Evolutionary conservation across 129 eudicot species (phyloP), one percentile per base, ranked within the genome.

Genomic region (Pseudognaphalium luteoalbum): DNA sequence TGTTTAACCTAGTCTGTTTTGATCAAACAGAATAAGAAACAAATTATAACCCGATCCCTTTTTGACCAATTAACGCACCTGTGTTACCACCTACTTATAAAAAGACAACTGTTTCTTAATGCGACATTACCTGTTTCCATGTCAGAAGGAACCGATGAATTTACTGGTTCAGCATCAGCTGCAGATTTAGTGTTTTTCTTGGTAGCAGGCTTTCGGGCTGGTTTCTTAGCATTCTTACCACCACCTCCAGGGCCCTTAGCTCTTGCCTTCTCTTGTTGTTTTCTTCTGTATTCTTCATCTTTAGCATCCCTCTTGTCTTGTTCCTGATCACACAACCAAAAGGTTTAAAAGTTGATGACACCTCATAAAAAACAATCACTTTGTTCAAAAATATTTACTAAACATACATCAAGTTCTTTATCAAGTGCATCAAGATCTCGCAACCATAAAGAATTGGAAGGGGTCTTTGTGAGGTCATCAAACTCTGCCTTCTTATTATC

Each of bases 351-450:
- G 22, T 19, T 17, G 11, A 71, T 17, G 10, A 64, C 10, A 52
- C 0, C 9, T 39, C 25, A 12, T 22, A 22, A 29, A 37, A 57
- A 34, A 32, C 7, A 62, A 12, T 0, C 2, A 2, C 19, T 17
- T 14, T 29, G 1, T 0, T 19, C 12, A 7, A 34, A 50, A 64
- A 28, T 86, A 30, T 82, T 25, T 25, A 12, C 17, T 50, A 12
- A 50, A 50, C 57, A 2, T 10, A 92, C 92, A 58, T 88, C 92
- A 42, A 87, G 87, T 71, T 86, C 87, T 11, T 37, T 62, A 17
- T 87, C 89, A 34, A 92, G 87, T 39, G 86, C 89, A 74, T 84
- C 96, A 76, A 92, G 91, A 85, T 89, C 93, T 44, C 68, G 75
- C 6, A 32, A 9, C 97, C 97, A 92, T 59, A 92, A 71, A 32